Evolutionary conservation across 148 eudicot species (phyloP).

Genomic region (Amaranthus hypochondriacus): DNA sequence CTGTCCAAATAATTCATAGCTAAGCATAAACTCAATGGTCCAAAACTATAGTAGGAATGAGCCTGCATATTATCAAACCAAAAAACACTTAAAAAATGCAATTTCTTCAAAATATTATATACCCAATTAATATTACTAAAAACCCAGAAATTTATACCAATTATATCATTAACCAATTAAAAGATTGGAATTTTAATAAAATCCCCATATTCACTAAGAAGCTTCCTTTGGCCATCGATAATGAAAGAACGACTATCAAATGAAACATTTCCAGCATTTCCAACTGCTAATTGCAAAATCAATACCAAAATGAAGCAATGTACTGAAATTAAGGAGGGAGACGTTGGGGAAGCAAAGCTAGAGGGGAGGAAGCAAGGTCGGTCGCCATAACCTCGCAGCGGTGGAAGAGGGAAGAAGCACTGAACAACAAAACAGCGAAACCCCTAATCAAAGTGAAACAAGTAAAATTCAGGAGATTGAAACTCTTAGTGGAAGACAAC

Average conservation of each 20-base stretch:
- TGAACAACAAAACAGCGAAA: no score
- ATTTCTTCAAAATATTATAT: neutral
- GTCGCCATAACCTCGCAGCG: no score
- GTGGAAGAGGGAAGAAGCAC: no score
- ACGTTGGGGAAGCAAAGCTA: no score
- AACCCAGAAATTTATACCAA: neutral
- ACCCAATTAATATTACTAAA: neutral
- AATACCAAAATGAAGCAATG: slow-evolving; percentile 16
- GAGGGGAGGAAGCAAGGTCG: no score
- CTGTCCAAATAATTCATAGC: slow-evolving; percentile 84
- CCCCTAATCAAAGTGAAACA: no score
- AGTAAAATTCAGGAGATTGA: no score
- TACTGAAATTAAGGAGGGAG: neutral
- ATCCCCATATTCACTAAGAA: slow-evolving; percentile 15
- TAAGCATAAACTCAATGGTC: slow-evolving; percentile 50
- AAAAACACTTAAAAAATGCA: neutral
- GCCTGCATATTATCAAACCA: slow-evolving; percentile 45
- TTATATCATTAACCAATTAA: neutral
- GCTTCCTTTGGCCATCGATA: slow-evolving; percentile 82
- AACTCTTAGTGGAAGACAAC: no score
- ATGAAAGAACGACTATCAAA: slow-evolving; percentile 87
- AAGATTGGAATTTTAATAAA: neutral
- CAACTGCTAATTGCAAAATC: slow-evolving; percentile 19
- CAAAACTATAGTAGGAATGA: slow-evolving; percentile 55
- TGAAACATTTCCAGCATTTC: slow-evolving; percentile 39